Percentiles rank a stretch among this genome's conserved stretches.
Evolutionary conservation across 768 basidiomycete genomes (phyloP).

Genomic region (Pisolithus albus): DNA sequence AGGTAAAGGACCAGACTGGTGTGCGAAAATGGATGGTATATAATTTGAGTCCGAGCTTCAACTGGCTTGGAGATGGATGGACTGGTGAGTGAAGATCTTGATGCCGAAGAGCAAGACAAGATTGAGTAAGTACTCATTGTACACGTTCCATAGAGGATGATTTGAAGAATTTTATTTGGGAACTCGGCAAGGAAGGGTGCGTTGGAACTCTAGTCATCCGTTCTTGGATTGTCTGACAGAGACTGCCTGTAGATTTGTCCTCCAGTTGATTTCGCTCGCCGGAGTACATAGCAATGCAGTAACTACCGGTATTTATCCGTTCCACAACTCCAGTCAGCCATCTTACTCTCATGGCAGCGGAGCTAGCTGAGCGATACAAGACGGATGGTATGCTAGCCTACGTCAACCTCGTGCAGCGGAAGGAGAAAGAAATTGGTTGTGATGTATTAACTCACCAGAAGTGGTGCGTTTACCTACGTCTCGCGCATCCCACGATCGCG

Average conservation of each 20-base stretch:
- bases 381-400: conserved; percentile 91
- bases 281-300: conserved; percentile 85
- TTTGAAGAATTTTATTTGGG: conserved; percentile 83
- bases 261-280: conserved; percentile 84
- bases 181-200: conserved; percentile 82
- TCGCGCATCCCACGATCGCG: neutral
- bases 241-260: conserved; percentile 56
- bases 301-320: conserved; percentile 49
- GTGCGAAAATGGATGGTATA: conserved; percentile 74
- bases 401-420: conserved; percentile 79
- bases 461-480: conserved; percentile 46
- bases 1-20: conserved; percentile 65
- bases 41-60: conserved; percentile 91
- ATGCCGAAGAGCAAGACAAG: neutral
- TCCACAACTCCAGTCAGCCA: neutral
- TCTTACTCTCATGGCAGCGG: conserved; percentile 39
- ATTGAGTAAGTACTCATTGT: neutral
- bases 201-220: conserved; percentile 8
- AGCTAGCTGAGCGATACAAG: conserved; percentile 74
- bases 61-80: conserved; percentile 83
- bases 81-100: conserved; percentile 35
- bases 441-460: conserved; percentile 94
- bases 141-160: conserved; percentile 43
- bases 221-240: neutral
- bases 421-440: conserved; percentile 82